Evolutionary conservation across 2,329 filamentous ascomycete genomes (phyloP).

Genomic region (Waltergamsia citrina): DNA sequence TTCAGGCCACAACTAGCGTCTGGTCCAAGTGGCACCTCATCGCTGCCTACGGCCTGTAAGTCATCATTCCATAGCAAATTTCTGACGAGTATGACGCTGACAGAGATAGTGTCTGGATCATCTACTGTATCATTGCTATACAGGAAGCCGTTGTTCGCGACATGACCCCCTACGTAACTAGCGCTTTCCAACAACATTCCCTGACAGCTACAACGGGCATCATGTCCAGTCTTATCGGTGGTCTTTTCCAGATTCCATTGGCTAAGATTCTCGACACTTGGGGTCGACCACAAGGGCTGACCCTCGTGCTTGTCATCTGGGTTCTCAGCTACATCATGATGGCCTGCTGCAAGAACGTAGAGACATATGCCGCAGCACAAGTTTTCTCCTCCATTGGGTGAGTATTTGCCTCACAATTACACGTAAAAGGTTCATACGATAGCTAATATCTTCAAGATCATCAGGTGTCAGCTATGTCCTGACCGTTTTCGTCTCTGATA

Average conservation of each 20-base stretch:
- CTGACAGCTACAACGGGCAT: conserved; percentile 43
- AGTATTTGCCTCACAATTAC: too few relatives aligned
- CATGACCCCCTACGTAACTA: conserved; percentile 35
- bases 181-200: conserved; percentile 38
- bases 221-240: conserved; percentile 43
- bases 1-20: conserved; percentile 32
- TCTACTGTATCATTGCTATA: conserved; percentile 12
- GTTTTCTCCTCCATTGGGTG: conserved; percentile 58
- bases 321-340: conserved; percentile 52
- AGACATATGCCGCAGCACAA: conserved; percentile 53
- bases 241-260: conserved; percentile 51
- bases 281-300: conserved; percentile 54
- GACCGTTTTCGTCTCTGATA: conserved; percentile 60
- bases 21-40: conserved; percentile 32
- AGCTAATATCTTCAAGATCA: too few relatives aligned
- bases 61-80: conserved; percentile 14
- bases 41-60: conserved; percentile 32
- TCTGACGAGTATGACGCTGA: conserved; percentile 14
- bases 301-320: conserved; percentile 38
- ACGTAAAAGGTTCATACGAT: too few relatives aligned
- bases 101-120: conserved; percentile 10
- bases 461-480: conserved; percentile 47
- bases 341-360: conserved; percentile 50
- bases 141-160: conserved; percentile 17
- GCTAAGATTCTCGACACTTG: conserved; percentile 59